These are phyloP conservation scores for Geranium incanum DNA, from an alignment of 441 rosid genomes.

Conservation along the genomic window DNA sequence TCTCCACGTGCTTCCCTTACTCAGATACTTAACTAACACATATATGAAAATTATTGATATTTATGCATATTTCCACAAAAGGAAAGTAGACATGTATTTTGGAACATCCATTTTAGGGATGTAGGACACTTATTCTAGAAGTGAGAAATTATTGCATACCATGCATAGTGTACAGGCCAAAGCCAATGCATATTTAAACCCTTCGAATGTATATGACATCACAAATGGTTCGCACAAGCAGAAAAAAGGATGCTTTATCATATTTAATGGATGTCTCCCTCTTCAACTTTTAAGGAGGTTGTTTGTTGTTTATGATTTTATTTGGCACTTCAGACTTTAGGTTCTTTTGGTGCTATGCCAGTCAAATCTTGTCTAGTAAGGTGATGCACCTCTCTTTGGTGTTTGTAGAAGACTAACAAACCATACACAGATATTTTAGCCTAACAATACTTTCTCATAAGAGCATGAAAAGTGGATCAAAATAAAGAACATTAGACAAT, in stretches of 20 bases:
- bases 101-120: not conserved
- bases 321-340: not conserved
- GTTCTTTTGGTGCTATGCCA: not conserved
- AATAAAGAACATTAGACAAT: not conserved
- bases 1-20: not conserved
- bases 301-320: not conserved
- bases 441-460: not conserved
- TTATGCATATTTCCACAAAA: not conserved
- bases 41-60: not conserved
- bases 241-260: not conserved
- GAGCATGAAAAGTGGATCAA: not conserved
- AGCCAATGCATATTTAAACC: not conserved
- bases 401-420: not conserved
- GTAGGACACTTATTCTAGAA: not conserved
- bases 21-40: too few species aligned
- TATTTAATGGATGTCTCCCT: not conserved
- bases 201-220: not conserved
- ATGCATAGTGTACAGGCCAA: not conserved
- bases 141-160: not conserved
- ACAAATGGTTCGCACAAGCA: not conserved
- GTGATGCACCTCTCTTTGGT: not conserved
- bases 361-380: constrained; percentile 6
- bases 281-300: not conserved
- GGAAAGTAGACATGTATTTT: not conserved
- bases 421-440: not conserved